Conservation (phyloP, 2,329 filamentous ascomycete genomes). For the Venturia asperata region DNA sequence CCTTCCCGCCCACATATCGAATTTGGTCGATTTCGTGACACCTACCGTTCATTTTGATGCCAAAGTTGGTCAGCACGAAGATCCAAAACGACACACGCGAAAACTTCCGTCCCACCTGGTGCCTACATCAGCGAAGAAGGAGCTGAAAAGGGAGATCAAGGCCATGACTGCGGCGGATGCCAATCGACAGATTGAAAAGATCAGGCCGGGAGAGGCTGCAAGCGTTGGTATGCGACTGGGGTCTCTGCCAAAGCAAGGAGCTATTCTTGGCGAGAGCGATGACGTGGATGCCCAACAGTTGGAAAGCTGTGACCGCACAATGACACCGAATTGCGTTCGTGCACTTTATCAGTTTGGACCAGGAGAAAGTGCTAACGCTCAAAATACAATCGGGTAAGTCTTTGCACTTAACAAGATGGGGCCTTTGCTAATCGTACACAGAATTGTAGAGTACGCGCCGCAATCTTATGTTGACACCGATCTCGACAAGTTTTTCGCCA, state of each 20-base stretch:
- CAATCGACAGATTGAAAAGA: neutral
- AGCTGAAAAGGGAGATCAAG: slow-evolving; percentile 51
- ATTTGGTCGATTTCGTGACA: slow-evolving; percentile 31
- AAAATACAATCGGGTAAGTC: slow-evolving; percentile 16
- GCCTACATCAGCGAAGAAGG: slow-evolving; percentile 12
- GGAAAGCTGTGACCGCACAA: slow-evolving; percentile 35
- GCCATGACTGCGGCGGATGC: slow-evolving; percentile 22
- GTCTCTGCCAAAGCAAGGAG: slow-evolving; percentile 20
- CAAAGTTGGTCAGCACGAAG: slow-evolving; percentile 6
- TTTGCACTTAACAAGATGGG: neutral
- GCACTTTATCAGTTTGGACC: slow-evolving; percentile 41
- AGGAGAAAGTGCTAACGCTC: slow-evolving; percentile 28
- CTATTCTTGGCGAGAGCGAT: slow-evolving; percentile 5
- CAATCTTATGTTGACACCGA: slow-evolving; percentile 48
- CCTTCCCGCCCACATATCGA: slow-evolving; percentile 25
- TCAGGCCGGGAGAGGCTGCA: slow-evolving; percentile 3
- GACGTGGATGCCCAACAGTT: slow-evolving; percentile 11
- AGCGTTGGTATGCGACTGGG: slow-evolving; percentile 15
- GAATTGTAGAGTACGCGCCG: slow-evolving; percentile 47
- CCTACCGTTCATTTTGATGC: slow-evolving; percentile 38
- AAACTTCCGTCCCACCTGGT: slow-evolving; percentile 26
- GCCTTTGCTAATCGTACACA: neutral
- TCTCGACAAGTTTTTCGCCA: slow-evolving; percentile 43
- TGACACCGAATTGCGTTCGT: slow-evolving; percentile 43
- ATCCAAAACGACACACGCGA: slow-evolving; percentile 8